Evolutionary conservation across 2,329 filamentous ascomycete species (phyloP).

Genomic region (Epicoccum nigrum): DNA sequence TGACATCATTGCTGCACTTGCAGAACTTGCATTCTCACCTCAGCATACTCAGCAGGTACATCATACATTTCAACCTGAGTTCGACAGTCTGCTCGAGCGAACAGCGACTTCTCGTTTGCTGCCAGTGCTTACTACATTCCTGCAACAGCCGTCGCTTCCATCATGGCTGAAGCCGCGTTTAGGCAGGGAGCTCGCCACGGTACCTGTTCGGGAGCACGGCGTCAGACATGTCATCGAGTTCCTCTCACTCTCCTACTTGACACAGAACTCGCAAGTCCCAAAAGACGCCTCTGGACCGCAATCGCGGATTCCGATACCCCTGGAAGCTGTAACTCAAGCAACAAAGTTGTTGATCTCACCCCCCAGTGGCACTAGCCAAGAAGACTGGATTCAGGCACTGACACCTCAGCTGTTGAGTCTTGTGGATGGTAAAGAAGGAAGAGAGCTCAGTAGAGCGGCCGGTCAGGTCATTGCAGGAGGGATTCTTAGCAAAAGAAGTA

Average conservation of each 20-base stretch:
- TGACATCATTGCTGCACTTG: constrained; percentile 44
- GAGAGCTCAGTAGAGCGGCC: constrained; percentile 64
- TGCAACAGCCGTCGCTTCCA: constrained; percentile 66
- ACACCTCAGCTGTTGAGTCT: constrained; percentile 66
- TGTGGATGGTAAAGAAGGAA: constrained; percentile 65
- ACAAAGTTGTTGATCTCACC: constrained; percentile 67
- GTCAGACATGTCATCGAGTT: constrained; percentile 74
- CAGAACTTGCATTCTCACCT: constrained; percentile 45
- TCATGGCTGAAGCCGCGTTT: constrained; percentile 65
- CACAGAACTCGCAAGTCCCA: constrained; percentile 52
- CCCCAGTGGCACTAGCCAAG: constrained; percentile 60
- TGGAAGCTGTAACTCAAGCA: constrained; percentile 70
- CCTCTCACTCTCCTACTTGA: constrained; percentile 70
- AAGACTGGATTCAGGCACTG: constrained; percentile 66
- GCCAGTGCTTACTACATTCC: constrained; percentile 66
- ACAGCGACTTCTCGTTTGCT: constrained; percentile 62
- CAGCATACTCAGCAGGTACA: constrained; percentile 14
- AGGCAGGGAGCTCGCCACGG: constrained; percentile 62
- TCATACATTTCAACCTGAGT: constrained; percentile 24
- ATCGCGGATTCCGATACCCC: constrained; percentile 64
- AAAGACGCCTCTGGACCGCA: constrained; percentile 40
- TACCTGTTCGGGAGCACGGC: constrained; percentile 68
- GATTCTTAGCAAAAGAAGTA: constrained; percentile 67
- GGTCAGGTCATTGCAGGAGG: constrained; percentile 70
- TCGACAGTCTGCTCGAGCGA: constrained; percentile 26